Evolutionary conservation across 2,329 filamentous ascomycete genomes (phyloP).

Genomic region (Botryotinia calthae): DNA sequence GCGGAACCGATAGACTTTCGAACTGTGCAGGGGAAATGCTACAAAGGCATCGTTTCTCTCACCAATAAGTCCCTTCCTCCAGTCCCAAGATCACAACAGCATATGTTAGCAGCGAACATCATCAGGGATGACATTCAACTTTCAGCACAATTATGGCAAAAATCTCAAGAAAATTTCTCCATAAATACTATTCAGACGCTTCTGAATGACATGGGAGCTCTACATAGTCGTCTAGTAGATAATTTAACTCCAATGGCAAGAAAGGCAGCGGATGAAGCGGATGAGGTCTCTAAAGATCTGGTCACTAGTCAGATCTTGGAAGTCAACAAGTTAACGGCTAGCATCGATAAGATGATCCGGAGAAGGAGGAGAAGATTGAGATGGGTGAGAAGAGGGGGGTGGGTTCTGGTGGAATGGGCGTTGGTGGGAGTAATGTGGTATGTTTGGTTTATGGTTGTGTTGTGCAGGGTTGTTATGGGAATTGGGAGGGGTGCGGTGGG

Average conservation of each 20-base stretch:
- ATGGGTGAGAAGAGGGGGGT: conserved; percentile 73
- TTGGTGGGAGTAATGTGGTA: conserved; percentile 91
- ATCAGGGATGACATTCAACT: conserved; percentile 47
- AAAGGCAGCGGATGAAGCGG: conserved; percentile 71
- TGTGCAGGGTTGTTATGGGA: conserved; percentile 64
- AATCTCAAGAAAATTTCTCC: conserved; percentile 57
- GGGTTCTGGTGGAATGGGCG: conserved; percentile 81
- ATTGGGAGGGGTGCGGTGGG: conserved; percentile 57
- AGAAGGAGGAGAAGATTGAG: conserved; percentile 65
- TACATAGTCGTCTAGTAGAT: conserved; percentile 42
- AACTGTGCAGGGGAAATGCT: conserved; percentile 23
- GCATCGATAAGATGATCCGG: conserved; percentile 72
- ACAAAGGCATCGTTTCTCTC: conserved; percentile 32
- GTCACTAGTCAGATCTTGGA: conserved; percentile 74
- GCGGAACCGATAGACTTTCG: conserved; percentile 33
- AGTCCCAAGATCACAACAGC: conserved; percentile 34
- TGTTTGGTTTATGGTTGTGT: conserved; percentile 84
- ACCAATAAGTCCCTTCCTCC: conserved; percentile 21
- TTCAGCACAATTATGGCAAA: conserved; percentile 51
- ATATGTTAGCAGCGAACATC: conserved; percentile 52
- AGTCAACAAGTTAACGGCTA: conserved; percentile 76
- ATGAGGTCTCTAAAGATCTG: conserved; percentile 73
- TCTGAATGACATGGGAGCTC: conserved; percentile 43
- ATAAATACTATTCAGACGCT: conserved; percentile 55
- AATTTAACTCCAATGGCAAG: conserved; percentile 59